Conservation (phyloP, 176 grass and related monocot species). For the Guadua angustifolia region DNA sequence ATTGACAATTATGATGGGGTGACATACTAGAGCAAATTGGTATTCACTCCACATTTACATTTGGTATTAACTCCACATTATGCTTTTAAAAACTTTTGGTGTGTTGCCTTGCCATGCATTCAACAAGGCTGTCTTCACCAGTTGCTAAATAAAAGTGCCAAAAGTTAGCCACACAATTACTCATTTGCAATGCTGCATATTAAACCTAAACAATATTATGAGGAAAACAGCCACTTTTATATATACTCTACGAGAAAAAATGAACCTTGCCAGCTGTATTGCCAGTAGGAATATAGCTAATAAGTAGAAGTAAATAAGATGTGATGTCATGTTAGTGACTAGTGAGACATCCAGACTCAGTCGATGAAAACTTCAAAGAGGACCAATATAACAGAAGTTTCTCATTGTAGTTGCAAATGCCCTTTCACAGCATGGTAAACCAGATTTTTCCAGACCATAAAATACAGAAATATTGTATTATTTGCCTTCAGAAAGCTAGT, state of each 20-base stretch:
- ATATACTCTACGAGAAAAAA: constrained; percentile 8
- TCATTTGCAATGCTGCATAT: not conserved
- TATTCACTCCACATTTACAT: not conserved
- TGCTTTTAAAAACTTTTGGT: not conserved
- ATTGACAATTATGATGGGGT: not conserved
- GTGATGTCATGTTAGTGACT: not conserved
- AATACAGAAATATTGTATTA: constrained; percentile 12
- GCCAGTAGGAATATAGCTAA: not conserved
- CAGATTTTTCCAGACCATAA: not conserved
- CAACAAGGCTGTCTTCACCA: not conserved
- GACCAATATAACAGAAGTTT: constrained; percentile 16
- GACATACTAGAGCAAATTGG: not conserved
- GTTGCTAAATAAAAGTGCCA: constrained; percentile 1
- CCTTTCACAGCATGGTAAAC: not conserved
- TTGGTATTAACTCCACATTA: not conserved
- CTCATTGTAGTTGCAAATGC: not conserved
- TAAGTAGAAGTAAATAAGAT: constrained; percentile 12
- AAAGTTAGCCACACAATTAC: not conserved
- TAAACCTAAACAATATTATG: not conserved
- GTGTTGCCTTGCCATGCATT: constrained; percentile 4
- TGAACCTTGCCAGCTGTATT: not conserved
- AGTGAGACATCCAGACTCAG: constrained; percentile 19
- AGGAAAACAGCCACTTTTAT: constrained; percentile 16
- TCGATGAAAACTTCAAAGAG: constrained; percentile 3
- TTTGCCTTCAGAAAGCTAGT: constrained; percentile 7